phyloP scores from a whole-genome alignment of 345 rosid genomes.

The Eucalyptus sideroxylon region DNA sequence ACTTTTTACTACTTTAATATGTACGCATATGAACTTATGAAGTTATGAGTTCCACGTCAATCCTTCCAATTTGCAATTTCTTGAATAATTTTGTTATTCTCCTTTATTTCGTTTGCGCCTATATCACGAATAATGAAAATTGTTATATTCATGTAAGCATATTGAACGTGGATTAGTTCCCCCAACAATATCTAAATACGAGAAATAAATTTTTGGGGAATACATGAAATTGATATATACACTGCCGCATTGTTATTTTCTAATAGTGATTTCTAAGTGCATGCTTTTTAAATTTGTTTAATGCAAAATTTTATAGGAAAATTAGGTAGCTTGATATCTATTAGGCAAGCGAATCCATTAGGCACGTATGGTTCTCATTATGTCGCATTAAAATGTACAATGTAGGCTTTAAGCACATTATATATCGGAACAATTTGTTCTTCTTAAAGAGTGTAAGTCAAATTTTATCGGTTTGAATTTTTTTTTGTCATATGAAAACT shows the following conservation, averaged over 20 bases:
- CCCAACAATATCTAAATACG: background rate
- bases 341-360: background rate
- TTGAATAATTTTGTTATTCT: background rate
- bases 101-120: background rate
- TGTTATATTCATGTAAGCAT: background rate
- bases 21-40: background rate
- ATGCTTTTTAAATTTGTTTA: background rate
- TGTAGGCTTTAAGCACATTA: background rate
- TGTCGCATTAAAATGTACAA: background rate
- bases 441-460: background rate
- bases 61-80: background rate
- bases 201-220: background rate
- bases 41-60: background rate
- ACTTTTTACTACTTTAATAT: background rate
- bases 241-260: background rate
- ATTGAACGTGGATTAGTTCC: background rate
- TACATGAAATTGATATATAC: no score
- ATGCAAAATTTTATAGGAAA: no score
- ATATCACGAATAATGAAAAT: background rate
- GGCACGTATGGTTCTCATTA: background rate
- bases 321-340: background rate
- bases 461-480: fast-evolving
- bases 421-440: background rate
- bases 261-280: background rate
- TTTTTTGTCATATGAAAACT: background rate